Conservation (phyloP, 1,284 basidiomycete species). For the Apiotrichum mycotoxinovorans region DNA sequence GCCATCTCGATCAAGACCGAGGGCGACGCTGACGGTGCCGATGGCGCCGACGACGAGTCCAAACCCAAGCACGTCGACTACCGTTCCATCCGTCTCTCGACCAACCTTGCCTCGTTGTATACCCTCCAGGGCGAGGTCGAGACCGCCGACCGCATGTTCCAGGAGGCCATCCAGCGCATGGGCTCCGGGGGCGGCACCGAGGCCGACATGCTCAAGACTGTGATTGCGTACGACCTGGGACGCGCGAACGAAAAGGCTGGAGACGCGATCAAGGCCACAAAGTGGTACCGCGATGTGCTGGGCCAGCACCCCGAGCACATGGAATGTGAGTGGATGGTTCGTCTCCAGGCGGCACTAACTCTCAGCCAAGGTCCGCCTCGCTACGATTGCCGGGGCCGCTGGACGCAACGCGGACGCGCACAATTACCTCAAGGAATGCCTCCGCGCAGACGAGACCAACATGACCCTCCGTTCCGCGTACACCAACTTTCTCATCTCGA, state of each 20-base stretch:
- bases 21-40: constrained; percentile 15
- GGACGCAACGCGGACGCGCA: constrained; percentile 76
- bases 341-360: not conserved
- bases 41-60: constrained; percentile 6
- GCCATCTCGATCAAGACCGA: constrained; percentile 57
- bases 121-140: constrained; percentile 64
- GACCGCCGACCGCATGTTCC: constrained; percentile 53
- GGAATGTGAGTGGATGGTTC: constrained; percentile 63
- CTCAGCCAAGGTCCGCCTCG: constrained; percentile 82
- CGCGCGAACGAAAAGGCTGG: constrained; percentile 79
- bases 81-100: constrained; percentile 56
- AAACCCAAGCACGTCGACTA: constrained; percentile 27
- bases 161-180: constrained; percentile 48
- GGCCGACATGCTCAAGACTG: constrained; percentile 62
- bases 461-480: constrained; percentile 66
- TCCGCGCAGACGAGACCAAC: constrained; percentile 45
- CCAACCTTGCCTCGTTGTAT: constrained; percentile 74
- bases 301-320: constrained; percentile 85
- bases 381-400: constrained; percentile 65
- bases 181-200: constrained; percentile 54
- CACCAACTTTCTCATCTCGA: constrained; percentile 69
- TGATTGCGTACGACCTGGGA: constrained; percentile 82
- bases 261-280: constrained; percentile 65
- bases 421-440: constrained; percentile 77
- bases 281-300: constrained; percentile 79